phyloP scores from a whole-genome alignment of 768 basidiomycete species.

The Artomyces pyxidatus region DNA sequence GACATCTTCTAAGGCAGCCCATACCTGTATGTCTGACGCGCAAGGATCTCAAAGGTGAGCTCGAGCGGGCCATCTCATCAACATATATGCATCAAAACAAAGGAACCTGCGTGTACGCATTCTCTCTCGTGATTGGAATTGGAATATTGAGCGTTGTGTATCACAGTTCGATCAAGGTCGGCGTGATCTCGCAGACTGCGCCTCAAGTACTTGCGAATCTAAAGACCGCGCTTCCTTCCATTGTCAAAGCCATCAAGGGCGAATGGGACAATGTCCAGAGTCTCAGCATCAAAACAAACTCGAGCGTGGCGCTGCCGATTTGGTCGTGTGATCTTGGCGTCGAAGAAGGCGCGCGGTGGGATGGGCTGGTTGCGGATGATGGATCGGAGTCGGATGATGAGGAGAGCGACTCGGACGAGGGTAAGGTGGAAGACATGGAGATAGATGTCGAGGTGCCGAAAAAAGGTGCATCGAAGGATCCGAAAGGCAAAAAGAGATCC shows the following conservation, averaged over 20 bases:
- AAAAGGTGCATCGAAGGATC: constrained; percentile 6
- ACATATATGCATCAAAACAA: constrained; percentile 95
- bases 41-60: constrained; percentile 86
- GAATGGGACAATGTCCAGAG: constrained; percentile 90
- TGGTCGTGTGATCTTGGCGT: constrained; percentile 76
- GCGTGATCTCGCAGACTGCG: constrained; percentile 61
- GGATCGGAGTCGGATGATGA: constrained; percentile 18
- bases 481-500: constrained; percentile 26
- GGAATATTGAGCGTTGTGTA: background rate
- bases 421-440: constrained; percentile 10
- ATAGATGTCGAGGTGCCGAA: constrained; percentile 20
- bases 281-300: constrained; percentile 84
- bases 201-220: constrained; percentile 76
- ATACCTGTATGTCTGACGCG: constrained; percentile 86
- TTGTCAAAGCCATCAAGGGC: constrained; percentile 62
- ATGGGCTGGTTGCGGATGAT: constrained; percentile 31
- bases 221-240: constrained; percentile 63
- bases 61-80: constrained; percentile 87
- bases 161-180: constrained; percentile 76
- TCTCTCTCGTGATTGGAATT: background rate
- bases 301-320: constrained; percentile 79
- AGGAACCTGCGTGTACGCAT: constrained; percentile 84
- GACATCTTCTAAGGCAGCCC: constrained; percentile 58
- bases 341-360: constrained; percentile 52
- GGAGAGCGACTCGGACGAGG: constrained; percentile 13